Base-by-base conservation (phyloP, 495 filamentous ascomycete genomes). In the Chaetomidium leptoderma region DNA sequence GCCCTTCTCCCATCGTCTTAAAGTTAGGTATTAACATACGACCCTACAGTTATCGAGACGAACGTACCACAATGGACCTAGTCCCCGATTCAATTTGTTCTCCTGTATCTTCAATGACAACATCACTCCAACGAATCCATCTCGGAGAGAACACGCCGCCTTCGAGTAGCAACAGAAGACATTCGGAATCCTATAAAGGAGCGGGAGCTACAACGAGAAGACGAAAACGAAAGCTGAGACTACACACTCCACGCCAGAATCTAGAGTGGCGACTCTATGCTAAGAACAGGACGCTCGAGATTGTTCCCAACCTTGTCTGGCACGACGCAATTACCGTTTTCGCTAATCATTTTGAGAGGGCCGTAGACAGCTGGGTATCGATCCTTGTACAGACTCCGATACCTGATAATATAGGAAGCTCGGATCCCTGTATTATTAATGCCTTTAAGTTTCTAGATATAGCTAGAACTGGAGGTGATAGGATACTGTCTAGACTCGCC, bases 271-370 rank as follows among this genome's bases (percentile, higher is more conserved):
- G 35, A 36, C 10, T 5, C 35, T 36, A 30, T 47, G 30, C 44
- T 30, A 47, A 8, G 44, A 47, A 29, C 26, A 47, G 26, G 26
- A 29, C 44, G 11, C 26, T 47, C 13, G 16, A 47, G 44, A n/a
- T 29, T 47, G 26, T 47, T 47, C 44, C 26, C 30, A 30, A 17
- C 44, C 44, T 47, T 47, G 16, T 47, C 44, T 16, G 11, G 44
- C 8, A 47, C 44, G 26, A 47, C 13, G 26, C 6, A 30, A 47
- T 47, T 26, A 45, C 42, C 42, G 26, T 45, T 21, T 45, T 45
- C 23, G 42, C 42, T 26, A 45, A 45, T 26, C 26, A 45, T 45
- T 45, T 45, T 45, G 13, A 45, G 42, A 45, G 10, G 21, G 42
- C 42, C 13, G 19, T 45, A 24, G 21, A 45, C 16, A 27, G 8